Evolutionary conservation across 2,329 filamentous ascomycete species (phyloP), one percentile per base, ranked within the genome.

Genomic region (Acephala macrosclerotiorum): DNA sequence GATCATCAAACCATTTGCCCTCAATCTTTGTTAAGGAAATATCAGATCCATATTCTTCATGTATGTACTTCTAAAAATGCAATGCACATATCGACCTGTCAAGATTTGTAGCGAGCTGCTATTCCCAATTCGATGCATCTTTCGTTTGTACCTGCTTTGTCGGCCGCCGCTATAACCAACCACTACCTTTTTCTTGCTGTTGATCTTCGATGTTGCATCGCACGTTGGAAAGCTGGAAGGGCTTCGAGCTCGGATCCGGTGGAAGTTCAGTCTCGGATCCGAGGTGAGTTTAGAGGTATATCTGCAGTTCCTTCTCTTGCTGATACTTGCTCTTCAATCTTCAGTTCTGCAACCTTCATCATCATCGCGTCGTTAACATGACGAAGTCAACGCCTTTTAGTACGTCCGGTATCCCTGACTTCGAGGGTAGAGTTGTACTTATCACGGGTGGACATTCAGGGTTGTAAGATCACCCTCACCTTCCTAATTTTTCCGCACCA

Each of bases 361-460:
- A 6, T 49, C n/a, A 9, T 11, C n/a, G 1, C 20, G 25, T 49
- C 20, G 8, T 6, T 6, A 49, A 22, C 18, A 49, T 49, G 45
- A 22, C 18, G 4, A 49, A 49, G 25, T 49, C 45, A 25, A 22
- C 4, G 18, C n/a, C 45, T 11, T 49, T 49, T n/a, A 42, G 42
- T 12, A 20, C 40, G 6, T 40, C 59, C 3, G 33, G 38, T 26
- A 5, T 77, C 7, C 69, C 70, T 4, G 69, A 76, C 57, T 71
- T 76, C 4, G 49, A 40, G 7, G 61, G 61, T 8, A 25, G 74
- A 63, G 75, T 77, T 56, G 74, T 71, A 64, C 64, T 79, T 22
- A 73, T 79, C n/a, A 78, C 78, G 1, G 77, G 77, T 11, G 69
- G 70, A 47, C 69, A 73, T 66, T 73, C 76, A 2, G 79, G 79